A percentile compares a stretch with the other conserved stretches of the same genome.
These are phyloP conservation scores for Lanmaoa rubissima DNA, from an alignment of 768 basidiomycete genomes.

Conservation along the genomic window DNA sequence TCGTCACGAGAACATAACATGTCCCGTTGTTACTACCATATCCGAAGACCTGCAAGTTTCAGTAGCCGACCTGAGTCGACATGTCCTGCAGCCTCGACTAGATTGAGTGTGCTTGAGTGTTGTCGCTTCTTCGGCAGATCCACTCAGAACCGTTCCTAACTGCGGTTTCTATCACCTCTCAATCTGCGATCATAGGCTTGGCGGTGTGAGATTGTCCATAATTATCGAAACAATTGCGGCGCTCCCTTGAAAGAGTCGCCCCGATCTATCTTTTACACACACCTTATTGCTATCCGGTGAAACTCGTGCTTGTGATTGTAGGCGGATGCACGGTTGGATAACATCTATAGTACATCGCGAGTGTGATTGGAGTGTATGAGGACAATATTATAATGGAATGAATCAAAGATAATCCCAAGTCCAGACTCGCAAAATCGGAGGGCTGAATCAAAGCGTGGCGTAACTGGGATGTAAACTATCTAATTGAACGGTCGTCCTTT, in stretches of 20 bases:
- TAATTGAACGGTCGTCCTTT: not conserved
- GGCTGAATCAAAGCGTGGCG: not conserved
- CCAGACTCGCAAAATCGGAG: not conserved
- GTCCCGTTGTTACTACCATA: no score
- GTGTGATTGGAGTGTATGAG: not conserved
- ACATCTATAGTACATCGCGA: not conserved
- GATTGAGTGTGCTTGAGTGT: not conserved
- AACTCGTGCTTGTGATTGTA: not conserved
- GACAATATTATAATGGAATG: not conserved
- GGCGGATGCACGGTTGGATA: not conserved
- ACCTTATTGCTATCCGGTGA: not conserved
- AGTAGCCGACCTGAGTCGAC: not conserved
- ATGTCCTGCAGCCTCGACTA: not conserved
- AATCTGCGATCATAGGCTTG: constrained; percentile 15
- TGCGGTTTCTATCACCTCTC: constrained; percentile 3
- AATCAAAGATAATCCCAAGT: not conserved
- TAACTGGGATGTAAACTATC: no score
- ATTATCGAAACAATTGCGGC: not conserved
- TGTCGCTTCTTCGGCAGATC: not conserved
- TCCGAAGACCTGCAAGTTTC: not conserved
- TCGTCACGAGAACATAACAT: not conserved
- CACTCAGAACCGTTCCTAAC: not conserved
- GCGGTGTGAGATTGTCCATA: not conserved
- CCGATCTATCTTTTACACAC: not conserved
- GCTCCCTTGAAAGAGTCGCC: no score